These are phyloP conservation scores for Kurtzmaniella fragi DNA, from an alignment of 805 yeast genomes.

Conservation along the genomic window DNA sequence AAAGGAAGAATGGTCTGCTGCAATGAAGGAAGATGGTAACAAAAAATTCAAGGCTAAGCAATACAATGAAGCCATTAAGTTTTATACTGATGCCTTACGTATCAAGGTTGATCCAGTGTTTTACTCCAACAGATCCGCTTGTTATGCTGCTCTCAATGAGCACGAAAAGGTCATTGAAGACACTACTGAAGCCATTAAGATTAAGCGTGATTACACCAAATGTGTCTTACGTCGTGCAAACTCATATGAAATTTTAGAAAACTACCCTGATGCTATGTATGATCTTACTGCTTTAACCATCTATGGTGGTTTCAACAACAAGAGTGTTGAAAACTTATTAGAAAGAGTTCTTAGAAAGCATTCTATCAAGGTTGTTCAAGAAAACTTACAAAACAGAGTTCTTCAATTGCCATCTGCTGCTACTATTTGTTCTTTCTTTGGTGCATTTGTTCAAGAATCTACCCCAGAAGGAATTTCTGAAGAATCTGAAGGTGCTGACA, in stretches of 20 bases:
- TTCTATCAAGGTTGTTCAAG: conserved; percentile 68
- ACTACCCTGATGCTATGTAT: conserved; percentile 79
- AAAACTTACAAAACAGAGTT: conserved; percentile 45
- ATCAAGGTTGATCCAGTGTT: conserved; percentile 81
- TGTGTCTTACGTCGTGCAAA: conserved; percentile 90
- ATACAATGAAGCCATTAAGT: conserved; percentile 70
- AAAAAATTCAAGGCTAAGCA: conserved; percentile 64
- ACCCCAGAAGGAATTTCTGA: conserved; percentile 45
- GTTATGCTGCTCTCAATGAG: conserved; percentile 77
- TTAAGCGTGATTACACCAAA: conserved; percentile 88
- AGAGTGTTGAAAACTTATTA: conserved; percentile 70
- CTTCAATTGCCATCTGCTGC: conserved; percentile 75
- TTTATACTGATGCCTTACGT: conserved; percentile 72
- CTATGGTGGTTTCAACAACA: conserved; percentile 76
- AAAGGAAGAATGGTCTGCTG: conserved; percentile 61
- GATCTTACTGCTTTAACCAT: conserved; percentile 88
- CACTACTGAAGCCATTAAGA: conserved; percentile 76
- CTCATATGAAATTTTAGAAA: conserved; percentile 79
- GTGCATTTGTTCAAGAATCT: conserved; percentile 67
- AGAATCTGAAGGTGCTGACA: conserved; percentile 57
- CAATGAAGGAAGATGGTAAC: conserved; percentile 89
- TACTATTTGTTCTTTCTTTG: conserved; percentile 79
- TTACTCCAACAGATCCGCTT: conserved; percentile 95
- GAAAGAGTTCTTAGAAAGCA: conserved; percentile 83
- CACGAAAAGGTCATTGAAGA: conserved; percentile 83